Evolutionary conservation across 2,329 filamentous ascomycete genomes (phyloP).

Genomic region (Fusarium sp.): DNA sequence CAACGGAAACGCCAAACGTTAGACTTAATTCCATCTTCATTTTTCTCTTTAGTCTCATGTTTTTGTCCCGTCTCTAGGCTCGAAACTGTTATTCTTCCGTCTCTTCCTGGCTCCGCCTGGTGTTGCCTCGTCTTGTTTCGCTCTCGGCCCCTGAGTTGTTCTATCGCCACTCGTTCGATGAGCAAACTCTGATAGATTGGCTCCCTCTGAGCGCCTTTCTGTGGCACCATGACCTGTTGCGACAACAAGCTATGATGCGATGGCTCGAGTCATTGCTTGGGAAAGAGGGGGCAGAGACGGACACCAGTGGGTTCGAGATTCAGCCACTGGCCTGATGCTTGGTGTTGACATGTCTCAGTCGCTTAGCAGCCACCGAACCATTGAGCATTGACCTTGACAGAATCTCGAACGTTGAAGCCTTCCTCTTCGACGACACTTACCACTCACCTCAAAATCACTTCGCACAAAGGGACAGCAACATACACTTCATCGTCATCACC

Average conservation of each 20-base stretch:
- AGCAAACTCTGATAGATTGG: slow-evolving; percentile 12
- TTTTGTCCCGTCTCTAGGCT: slow-evolving; percentile 5
- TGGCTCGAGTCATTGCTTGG: slow-evolving; percentile 24
- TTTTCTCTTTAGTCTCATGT: slow-evolving; percentile 25
- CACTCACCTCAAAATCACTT: slow-evolving; percentile 25
- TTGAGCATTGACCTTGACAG: slow-evolving; percentile 30
- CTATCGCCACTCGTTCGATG: slow-evolving; percentile 10
- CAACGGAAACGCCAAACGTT: slow-evolving; percentile 38
- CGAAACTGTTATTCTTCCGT: slow-evolving; percentile 9
- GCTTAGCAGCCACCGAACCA: slow-evolving; percentile 18
- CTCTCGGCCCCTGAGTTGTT: slow-evolving; percentile 6
- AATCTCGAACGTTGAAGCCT: slow-evolving; percentile 7
- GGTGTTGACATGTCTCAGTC: slow-evolving; percentile 43
- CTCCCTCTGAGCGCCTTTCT: slow-evolving; percentile 12
- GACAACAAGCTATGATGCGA: slow-evolving; percentile 20
- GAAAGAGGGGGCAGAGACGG: slow-evolving; percentile 16
- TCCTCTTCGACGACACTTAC: slow-evolving; percentile 12
- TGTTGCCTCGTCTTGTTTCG: background rate
- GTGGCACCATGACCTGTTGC: slow-evolving; percentile 12
- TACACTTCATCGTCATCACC: slow-evolving; percentile 1
- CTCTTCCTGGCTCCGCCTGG: slow-evolving; percentile 4
- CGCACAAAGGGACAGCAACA: slow-evolving; percentile 27
- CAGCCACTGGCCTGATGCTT: slow-evolving; percentile 49
- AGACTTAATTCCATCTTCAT: slow-evolving; percentile 36
- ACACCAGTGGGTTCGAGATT: slow-evolving; percentile 38